Conservation (phyloP, 2,329 filamentous ascomycete species). For the Colletotrichum costaricense region DNA sequence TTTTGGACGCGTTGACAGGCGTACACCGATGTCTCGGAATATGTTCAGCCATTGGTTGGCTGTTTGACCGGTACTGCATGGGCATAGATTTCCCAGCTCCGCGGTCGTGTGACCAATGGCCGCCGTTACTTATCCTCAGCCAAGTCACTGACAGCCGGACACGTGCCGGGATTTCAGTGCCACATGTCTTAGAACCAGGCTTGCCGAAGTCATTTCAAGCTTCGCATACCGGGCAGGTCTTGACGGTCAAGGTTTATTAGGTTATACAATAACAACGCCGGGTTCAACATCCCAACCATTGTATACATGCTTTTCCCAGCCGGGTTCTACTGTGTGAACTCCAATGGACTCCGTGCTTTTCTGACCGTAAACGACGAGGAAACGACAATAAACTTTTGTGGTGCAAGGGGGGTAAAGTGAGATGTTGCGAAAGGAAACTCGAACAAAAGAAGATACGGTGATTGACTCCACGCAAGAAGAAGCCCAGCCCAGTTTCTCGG, state of each 20-base stretch:
- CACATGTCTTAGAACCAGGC: neutral
- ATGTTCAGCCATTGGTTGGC: neutral
- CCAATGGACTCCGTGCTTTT: conserved; percentile 26
- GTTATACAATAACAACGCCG: conserved; percentile 1
- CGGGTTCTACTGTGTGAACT: conserved; percentile 21
- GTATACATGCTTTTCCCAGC: conserved; percentile 29
- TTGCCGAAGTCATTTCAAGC: neutral
- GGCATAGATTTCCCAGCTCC: conserved; percentile 25
- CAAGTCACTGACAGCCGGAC: neutral
- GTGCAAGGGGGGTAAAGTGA: neutral
- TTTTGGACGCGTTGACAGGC: conserved; percentile 12
- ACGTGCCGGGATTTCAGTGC: neutral
- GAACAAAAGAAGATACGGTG: conserved; percentile 12
- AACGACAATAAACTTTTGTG: conserved; percentile 26
- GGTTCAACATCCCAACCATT: neutral
- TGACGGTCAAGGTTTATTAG: neutral
- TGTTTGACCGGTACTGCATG: conserved; percentile 26
- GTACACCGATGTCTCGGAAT: conserved; percentile 25
- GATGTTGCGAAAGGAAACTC: neutral
- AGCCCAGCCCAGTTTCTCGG: neutral
- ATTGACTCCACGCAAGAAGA: conserved; percentile 5
- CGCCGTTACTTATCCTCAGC: neutral
- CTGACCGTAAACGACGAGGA: conserved; percentile 9
- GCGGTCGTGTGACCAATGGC: conserved; percentile 23
- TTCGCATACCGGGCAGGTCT: neutral